Base-by-base conservation (phyloP, 805 yeast species). In the Hanseniaspora guilliermondii region DNA sequence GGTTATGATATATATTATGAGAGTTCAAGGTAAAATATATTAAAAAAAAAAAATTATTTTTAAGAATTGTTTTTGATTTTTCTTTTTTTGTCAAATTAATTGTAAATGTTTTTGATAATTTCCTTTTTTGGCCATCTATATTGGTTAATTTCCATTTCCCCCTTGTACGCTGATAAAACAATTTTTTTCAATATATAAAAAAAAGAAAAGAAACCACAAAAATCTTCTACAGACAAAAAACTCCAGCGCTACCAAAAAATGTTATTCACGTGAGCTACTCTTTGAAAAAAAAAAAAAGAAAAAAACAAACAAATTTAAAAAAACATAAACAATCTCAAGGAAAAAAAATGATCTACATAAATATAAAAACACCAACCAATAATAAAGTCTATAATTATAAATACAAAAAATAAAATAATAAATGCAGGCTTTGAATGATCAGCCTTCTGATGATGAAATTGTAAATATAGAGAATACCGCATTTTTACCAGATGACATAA, bases 381-480 rank as follows among this genome's bases (percentile, higher is more conserved):
- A 30, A 30, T n/a, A n/a, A n/a, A n/a, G n/a, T n/a, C n/a, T n/a
- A n/a, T n/a, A n/a, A n/a, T n/a, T n/a, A n/a, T n/a, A n/a, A n/a
- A n/a, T n/a, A n/a, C n/a, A 11, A 8, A 8, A 38, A 24, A 38
- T 19, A 38, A 38, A 19, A 1, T 4, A 19, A 19, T 6, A n/a
- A n/a, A 44, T 44, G 47, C 25, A 44, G 17, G 47, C 33, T 17
- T 21, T 44, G 37, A 17, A 44, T 19, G 47, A 44, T 6, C 47
- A 44, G 37, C 33, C 38, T 8, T 44, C 47, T 27, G 47, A 44
- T 21, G 47, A 44, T 32, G 47, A 44, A 30, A 30, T 44, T 32
- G 22, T 44, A 44, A 44, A 44, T 35, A 42, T 27, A 42, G 35
- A 42, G 27, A 27, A 25, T n/a, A 25, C 35, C 16, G 22, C 19